phyloP scores from a whole-genome alignment of 2,329 filamentous ascomycete species.

The Diplodia intermedia region DNA sequence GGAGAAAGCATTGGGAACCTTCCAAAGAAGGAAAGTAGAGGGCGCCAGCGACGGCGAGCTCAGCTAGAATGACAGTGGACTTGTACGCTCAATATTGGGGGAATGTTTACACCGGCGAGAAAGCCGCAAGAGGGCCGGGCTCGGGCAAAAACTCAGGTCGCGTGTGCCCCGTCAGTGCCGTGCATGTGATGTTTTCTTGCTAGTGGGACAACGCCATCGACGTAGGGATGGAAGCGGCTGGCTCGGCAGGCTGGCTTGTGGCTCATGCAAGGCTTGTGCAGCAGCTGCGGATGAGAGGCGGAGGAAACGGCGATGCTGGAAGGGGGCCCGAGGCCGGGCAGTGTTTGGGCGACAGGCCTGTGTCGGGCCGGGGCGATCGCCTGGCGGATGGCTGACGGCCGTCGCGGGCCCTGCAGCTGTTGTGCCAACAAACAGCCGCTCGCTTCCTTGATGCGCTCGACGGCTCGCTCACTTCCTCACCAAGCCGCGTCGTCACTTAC shows the following conservation, averaged over 20 bases:
- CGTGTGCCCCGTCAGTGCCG: slow-evolving; percentile 5
- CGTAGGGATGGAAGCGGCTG: slow-evolving; percentile 1
- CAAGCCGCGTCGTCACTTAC: slow-evolving; percentile 2
- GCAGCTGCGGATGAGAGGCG: background rate
- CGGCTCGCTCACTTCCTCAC: slow-evolving; percentile 14
- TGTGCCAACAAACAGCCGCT: slow-evolving; percentile 27
- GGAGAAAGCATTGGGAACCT: slow-evolving; percentile 15
- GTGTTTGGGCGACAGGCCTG: slow-evolving; percentile 3
- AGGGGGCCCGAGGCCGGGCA: background rate
- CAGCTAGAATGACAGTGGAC: background rate
- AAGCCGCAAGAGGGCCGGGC: background rate
- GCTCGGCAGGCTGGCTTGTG: background rate
- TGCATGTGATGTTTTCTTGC: slow-evolving; percentile 6
- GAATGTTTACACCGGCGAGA: background rate
- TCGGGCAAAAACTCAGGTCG: background rate
- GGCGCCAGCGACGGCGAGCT: background rate
- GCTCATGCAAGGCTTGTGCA: background rate
- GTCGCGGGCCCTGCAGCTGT: slow-evolving; percentile 22
- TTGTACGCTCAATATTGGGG: background rate
- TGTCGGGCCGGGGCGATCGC: slow-evolving; percentile 15
- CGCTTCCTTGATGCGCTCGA: background rate
- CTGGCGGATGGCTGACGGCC: slow-evolving; percentile 17
- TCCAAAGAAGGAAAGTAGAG: slow-evolving; percentile 7
- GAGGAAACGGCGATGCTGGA: background rate
- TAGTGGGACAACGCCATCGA: slow-evolving; percentile 7